Base-by-base conservation (phyloP, 495 filamentous ascomycete genomes). In the Neurospora terricola region DNA sequence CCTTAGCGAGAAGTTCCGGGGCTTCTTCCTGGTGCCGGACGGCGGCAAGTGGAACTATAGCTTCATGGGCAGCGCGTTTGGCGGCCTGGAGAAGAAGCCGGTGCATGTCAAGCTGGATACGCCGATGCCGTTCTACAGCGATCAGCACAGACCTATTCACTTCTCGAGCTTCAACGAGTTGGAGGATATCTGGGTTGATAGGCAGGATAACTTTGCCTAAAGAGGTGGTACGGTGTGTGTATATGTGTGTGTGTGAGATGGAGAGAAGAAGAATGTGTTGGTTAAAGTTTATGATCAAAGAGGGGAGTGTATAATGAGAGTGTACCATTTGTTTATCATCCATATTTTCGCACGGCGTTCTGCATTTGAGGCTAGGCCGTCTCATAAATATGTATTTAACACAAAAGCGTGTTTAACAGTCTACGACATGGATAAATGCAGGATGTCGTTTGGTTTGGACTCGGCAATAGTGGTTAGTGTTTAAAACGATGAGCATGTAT, bases 21-120 rank as follows among this genome's bases (percentile, higher is more conserved):
- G 96, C 36, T 97, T 93, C 83, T 98, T 98, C 88, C 83, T 99
- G 73, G 93, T 97, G 18, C 96, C 96, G 16, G 96, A 98, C 74
- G 91, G 90, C 38, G 91, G 91, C 66, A 86, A 92, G 34, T 99
- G 96, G 96, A 99, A 99, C 82, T 99, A 97, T 82, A 96, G 92
- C 80, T 98, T 98, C 85, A 94, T 98, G 90, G 96, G 96, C 45
- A 93, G 91, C 73, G 88, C 88, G 18, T 99, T 98, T 79, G 89
- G 90, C 66, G 89, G 88, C 23, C 77, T 96, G 70, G 95, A 98
- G 86, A 97, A 97, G 89, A 94, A 92, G 82, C 86, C 90, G 38
- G 88, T 96, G 69, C 90, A 93, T 79, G 94, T 98, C 73, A 96
- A 95, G 87, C 90, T 99, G 74, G 96, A 98, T 84, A 94, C 92